These are phyloP conservation scores for Echites panduratus DNA, from an alignment of 257 asterid genomes.

Conservation along the genomic window DNA sequence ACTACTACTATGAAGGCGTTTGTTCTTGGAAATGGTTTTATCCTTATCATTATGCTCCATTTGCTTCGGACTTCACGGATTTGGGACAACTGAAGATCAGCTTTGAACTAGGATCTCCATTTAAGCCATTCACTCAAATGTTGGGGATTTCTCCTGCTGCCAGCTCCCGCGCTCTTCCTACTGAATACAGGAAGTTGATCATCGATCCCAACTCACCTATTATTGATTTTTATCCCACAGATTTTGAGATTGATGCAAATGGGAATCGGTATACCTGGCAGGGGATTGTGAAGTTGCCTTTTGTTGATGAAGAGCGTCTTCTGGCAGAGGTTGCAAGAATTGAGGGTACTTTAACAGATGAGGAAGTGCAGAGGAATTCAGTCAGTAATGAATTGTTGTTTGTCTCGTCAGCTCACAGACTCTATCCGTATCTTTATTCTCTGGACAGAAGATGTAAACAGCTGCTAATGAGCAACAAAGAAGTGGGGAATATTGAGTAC, in stretches of 20 bases:
- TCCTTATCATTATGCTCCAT: conserved; percentile 65
- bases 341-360: conserved; percentile 58
- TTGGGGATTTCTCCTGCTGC: conserved; percentile 92
- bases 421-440: conserved; percentile 74
- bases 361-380: conserved; percentile 78
- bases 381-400: conserved; percentile 76
- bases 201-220: conserved; percentile 82
- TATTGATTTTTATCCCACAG: conserved; percentile 36
- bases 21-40: conserved; percentile 81
- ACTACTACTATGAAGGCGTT: conserved; percentile 81
- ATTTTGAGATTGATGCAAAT: conserved; percentile 50
- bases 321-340: conserved; percentile 45
- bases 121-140: conserved; percentile 85
- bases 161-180: conserved; percentile 82
- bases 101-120: conserved; percentile 76
- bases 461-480: conserved; percentile 3
- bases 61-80: conserved; percentile 50
- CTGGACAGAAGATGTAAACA: conserved; percentile 80
- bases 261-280: conserved; percentile 48
- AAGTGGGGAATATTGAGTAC: conserved; percentile 45
- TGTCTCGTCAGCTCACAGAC: conserved; percentile 65
- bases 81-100: conserved; percentile 43
- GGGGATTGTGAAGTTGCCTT: conserved; percentile 58
- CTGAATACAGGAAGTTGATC: conserved; percentile 70
- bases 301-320: conserved; percentile 48